phyloP scores from a whole-genome alignment of 768 basidiomycete genomes.

The Termitomyces sp. region DNA sequence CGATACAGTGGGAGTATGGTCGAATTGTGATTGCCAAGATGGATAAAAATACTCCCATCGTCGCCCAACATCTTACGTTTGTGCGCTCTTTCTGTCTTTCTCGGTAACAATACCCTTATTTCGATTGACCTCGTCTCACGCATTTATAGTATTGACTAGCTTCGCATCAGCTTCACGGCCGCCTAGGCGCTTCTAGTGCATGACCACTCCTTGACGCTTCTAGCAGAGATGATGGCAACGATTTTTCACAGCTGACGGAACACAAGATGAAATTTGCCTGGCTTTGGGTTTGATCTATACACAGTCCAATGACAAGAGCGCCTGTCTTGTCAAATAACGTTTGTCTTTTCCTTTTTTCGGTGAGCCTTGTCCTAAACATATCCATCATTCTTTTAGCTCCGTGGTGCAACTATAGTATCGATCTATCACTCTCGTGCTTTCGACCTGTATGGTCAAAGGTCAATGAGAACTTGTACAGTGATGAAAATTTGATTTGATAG shows the following conservation, averaged over 20 bases:
- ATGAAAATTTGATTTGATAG: constrained; percentile 3
- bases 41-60: not conserved
- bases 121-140: not conserved
- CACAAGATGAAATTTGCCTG: constrained; percentile 16
- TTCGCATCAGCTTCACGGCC: constrained; percentile 2
- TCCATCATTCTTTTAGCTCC: not conserved
- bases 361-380: not conserved
- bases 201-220: constrained; percentile 18
- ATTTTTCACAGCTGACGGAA: not conserved
- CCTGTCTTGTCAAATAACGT: constrained; percentile 6
- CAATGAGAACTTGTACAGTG: not conserved
- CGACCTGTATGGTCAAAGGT: constrained; percentile 8
- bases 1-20: not conserved
- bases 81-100: not conserved
- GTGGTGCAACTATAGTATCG: constrained; percentile 13
- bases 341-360: constrained; percentile 14
- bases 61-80: no score
- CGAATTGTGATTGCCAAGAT: not conserved
- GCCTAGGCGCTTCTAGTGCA: constrained; percentile 15
- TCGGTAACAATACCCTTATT: no score
- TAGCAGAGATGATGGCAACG: constrained; percentile 9
- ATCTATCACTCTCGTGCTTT: constrained; percentile 17
- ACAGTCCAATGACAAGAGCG: not conserved
- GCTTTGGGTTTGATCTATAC: constrained; percentile 6
- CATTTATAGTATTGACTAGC: not conserved